These are phyloP conservation scores for Saxispiralis lemnorum DNA, from an alignment of 495 filamentous ascomycete species.

Conservation along the genomic window DNA sequence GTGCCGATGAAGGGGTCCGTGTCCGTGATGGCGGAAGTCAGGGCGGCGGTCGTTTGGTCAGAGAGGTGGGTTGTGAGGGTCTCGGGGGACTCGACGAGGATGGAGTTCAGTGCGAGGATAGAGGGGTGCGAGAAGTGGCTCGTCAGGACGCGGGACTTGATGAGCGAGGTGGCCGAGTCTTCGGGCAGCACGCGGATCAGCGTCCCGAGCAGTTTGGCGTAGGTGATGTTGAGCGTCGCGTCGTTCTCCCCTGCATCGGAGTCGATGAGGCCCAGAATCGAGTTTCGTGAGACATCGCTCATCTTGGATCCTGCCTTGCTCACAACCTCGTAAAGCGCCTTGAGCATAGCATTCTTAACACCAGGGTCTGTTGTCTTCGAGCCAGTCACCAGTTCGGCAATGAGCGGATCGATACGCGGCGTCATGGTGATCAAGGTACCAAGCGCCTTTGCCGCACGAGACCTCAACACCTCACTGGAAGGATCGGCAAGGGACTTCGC, in stretches of 20 bases:
- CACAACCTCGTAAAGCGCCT: constrained; percentile 87
- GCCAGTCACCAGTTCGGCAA: constrained; percentile 77
- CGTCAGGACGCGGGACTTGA: constrained; percentile 69
- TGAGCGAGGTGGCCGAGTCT: constrained; percentile 44
- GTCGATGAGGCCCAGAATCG: constrained; percentile 75
- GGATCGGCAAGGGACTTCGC: constrained; percentile 87
- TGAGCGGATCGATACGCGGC: constrained; percentile 82
- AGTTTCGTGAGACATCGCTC: constrained; percentile 68
- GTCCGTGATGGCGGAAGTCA: constrained; percentile 62
- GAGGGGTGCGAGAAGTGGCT: constrained; percentile 48
- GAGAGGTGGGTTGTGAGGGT: constrained; percentile 45
- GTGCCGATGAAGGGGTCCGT: constrained; percentile 67
- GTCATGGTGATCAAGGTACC: constrained; percentile 93
- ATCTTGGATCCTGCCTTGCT: constrained; percentile 88
- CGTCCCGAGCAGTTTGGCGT: constrained; percentile 73
- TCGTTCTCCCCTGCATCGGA: constrained; percentile 48
- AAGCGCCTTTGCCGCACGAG: constrained; percentile 82
- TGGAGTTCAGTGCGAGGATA: constrained; percentile 70
- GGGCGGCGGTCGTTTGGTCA: constrained; percentile 51
- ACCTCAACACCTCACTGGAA: constrained; percentile 72
- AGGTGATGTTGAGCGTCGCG: constrained; percentile 63
- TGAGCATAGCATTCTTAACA: constrained; percentile 91
- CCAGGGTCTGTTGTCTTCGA: constrained; percentile 78
- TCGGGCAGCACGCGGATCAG: constrained; percentile 64
- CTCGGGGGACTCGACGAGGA: constrained; percentile 60